phyloP scores from a whole-genome alignment of 2,329 filamentous ascomycete species.

The Chaetomium sp. region DNA sequence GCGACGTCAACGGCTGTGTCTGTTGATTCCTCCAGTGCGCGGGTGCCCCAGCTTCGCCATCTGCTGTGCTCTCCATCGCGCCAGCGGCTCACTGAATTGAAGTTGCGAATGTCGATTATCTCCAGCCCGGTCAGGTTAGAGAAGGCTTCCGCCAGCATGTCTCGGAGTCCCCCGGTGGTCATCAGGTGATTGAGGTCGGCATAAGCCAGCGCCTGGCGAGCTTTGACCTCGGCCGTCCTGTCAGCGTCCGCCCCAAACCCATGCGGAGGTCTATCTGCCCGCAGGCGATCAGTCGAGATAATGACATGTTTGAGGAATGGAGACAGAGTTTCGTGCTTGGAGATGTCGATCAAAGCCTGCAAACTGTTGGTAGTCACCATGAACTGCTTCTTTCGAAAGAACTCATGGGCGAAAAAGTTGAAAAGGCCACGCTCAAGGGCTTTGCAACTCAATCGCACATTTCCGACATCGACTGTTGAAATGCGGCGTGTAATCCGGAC shows the following conservation, averaged over 20 bases:
- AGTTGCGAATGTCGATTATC: conserved; percentile 54
- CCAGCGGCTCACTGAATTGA: conserved; percentile 40
- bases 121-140: conserved; percentile 46
- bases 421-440: conserved; percentile 48
- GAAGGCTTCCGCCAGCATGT: conserved; percentile 53
- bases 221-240: not conserved
- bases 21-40: conserved; percentile 31
- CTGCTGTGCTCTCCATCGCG: conserved; percentile 38
- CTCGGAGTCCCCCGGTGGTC: conserved; percentile 40
- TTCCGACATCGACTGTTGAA: conserved; percentile 48
- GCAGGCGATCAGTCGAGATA: conserved; percentile 37
- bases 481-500: conserved; percentile 47
- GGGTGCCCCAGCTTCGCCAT: conserved; percentile 52
- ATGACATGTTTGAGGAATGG: conserved; percentile 40
- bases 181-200: conserved; percentile 30
- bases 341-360: conserved; percentile 46
- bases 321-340: conserved; percentile 38
- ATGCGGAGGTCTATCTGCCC: fast-evolving
- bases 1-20: conserved; percentile 18
- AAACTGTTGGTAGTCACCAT: conserved; percentile 54
- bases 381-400: conserved; percentile 61
- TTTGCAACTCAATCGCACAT: conserved; percentile 50
- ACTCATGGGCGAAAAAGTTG: conserved; percentile 52
- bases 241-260: not conserved
- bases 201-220: not conserved